A percentile compares a stretch with the other conserved stretches of the same genome.
Conservation (phyloP, 331 rosid species). For the Arachis monticola region DNA sequence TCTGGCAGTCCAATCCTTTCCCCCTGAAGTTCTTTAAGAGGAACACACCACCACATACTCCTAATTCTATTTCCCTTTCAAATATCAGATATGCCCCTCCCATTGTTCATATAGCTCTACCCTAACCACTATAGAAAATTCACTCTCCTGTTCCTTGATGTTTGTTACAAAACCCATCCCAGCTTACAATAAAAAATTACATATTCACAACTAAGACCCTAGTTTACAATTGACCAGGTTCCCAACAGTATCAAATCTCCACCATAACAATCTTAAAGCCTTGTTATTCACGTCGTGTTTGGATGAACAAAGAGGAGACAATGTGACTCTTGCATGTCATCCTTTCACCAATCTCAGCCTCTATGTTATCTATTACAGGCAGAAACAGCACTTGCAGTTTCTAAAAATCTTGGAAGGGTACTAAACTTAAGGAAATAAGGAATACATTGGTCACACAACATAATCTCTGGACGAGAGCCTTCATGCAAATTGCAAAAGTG, state of each 20-base stretch:
- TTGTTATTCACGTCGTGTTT: conserved; percentile 1
- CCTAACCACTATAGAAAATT: no score
- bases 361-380: not conserved
- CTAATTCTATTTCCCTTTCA: no score
- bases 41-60: no score
- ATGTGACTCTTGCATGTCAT: not conserved
- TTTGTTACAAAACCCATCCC: no score
- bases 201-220: no score
- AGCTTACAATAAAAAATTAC: no score
- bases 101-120: no score
- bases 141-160: no score
- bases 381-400: conserved; percentile 6
- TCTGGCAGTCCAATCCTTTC: no score
- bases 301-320: conserved; percentile 1
- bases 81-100: no score
- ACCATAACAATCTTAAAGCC: not conserved
- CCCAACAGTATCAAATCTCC: not conserved
- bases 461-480: conserved; percentile 10
- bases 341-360: conserved; percentile 15
- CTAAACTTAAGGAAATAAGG: not conserved
- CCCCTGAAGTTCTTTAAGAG: no score
- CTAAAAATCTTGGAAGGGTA: conserved; percentile 2
- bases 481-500: conserved; percentile 28
- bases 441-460: not conserved
- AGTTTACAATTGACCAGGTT: no score